Conservation (phyloP, 192 early-diverging fungal species). For the Backusella morwellensis region DNA sequence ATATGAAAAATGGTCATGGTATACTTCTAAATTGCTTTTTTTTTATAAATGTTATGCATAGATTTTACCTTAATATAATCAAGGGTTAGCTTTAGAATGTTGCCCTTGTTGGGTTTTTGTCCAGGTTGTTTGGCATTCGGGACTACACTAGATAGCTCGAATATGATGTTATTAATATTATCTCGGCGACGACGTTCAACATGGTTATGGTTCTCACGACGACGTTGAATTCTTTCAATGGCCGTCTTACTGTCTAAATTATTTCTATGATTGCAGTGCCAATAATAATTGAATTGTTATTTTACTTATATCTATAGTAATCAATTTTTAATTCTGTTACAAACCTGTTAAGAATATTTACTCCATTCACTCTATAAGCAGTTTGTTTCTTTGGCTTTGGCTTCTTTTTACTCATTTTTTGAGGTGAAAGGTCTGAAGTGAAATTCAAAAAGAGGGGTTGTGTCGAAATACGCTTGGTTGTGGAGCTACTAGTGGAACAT, state of each 20-base stretch:
- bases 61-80: slow-evolving; percentile 50
- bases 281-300: neutral
- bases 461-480: neutral
- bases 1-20: neutral
- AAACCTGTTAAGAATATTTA: slow-evolving; percentile 32
- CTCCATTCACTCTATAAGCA: slow-evolving; percentile 26
- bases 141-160: slow-evolving; percentile 59
- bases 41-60: neutral
- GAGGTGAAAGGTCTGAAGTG: slow-evolving; percentile 23
- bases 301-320: too few relatives aligned
- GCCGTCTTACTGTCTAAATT: slow-evolving; percentile 51
- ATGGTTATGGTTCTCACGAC: slow-evolving; percentile 77
- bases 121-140: slow-evolving; percentile 57
- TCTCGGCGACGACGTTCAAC: slow-evolving; percentile 73
- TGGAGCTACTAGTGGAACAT: neutral
- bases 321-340: neutral
- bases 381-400: slow-evolving; percentile 20
- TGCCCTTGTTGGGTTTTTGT: slow-evolving; percentile 70
- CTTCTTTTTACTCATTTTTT: slow-evolving; percentile 27
- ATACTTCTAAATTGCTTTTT: neutral
- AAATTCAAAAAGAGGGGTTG: slow-evolving; percentile 27
- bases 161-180: slow-evolving; percentile 74
- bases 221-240: slow-evolving; percentile 70
- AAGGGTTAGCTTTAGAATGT: slow-evolving; percentile 64
- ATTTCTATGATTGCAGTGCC: slow-evolving; percentile 11